Conservation (phyloP, 768 basidiomycete species). For the Boletales sp. region DNA sequence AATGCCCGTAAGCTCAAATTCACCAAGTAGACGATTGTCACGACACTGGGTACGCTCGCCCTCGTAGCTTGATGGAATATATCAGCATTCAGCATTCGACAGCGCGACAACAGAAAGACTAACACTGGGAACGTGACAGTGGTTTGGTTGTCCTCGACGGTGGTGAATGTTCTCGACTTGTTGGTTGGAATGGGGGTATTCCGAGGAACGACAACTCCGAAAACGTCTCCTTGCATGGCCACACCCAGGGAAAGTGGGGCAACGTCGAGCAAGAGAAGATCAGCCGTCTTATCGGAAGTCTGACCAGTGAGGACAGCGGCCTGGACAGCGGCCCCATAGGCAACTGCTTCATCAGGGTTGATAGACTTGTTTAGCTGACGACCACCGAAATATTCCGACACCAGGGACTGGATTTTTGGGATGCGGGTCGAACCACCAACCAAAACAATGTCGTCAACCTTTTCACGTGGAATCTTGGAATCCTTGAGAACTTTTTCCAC, state of each 20-base stretch:
- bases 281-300: constrained; percentile 98
- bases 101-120: constrained; percentile 19
- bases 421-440: constrained; percentile 99
- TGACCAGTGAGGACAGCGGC: constrained; percentile 98
- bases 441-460: constrained; percentile 98
- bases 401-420: constrained; percentile 96
- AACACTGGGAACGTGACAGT: constrained; percentile 99
- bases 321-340: constrained; percentile 99
- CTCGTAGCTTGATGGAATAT: constrained; percentile 64
- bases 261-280: constrained; percentile 97
- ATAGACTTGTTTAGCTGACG: constrained; percentile 99
- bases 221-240: constrained; percentile 99
- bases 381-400: constrained; percentile 97
- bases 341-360: constrained; percentile 99
- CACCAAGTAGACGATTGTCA: constrained; percentile 98
- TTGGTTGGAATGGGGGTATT: constrained; percentile 99
- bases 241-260: constrained; percentile 98
- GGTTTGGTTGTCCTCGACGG: constrained; percentile 99
- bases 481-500: constrained; percentile 99
- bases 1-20: constrained; percentile 98
- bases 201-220: constrained; percentile 98
- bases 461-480: constrained; percentile 94
- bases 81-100: constrained; percentile 3
- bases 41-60: constrained; percentile 99
- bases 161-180: constrained; percentile 98